A percentile compares a stretch with the other conserved stretches of the same genome.
phyloP scores from a whole-genome alignment of 163 green algal genomes.

The Chloroidium sp. region DNA sequence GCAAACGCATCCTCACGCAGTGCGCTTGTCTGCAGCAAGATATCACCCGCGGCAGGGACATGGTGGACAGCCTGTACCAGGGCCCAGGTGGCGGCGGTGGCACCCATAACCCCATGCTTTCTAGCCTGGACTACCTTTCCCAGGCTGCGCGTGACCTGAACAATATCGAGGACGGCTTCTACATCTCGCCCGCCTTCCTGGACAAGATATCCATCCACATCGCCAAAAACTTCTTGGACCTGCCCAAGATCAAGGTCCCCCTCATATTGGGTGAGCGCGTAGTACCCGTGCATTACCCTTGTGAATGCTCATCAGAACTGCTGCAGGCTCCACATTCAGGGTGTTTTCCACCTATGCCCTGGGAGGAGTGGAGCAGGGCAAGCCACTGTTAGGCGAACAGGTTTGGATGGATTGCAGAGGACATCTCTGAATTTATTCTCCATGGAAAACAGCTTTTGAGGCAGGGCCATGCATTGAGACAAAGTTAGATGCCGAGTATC shows the following conservation, averaged over 20 bases:
- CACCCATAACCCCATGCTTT: slow-evolving; percentile 88
- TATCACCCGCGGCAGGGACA: slow-evolving; percentile 81
- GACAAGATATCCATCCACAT: slow-evolving; percentile 97
- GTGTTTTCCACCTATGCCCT: too few species aligned
- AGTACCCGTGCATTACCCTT: not conserved
- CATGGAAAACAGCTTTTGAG: too few species aligned
- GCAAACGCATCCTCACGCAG: not conserved
- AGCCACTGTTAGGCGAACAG: too few species aligned
- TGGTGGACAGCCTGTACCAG: slow-evolving; percentile 95
- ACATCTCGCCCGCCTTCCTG: slow-evolving; percentile 97
- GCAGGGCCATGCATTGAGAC: too few species aligned
- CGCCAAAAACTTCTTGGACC: slow-evolving; percentile 98
- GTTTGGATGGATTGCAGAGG: too few species aligned
- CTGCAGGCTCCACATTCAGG: too few species aligned
- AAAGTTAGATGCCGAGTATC: too few species aligned
- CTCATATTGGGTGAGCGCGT: slow-evolving; percentile 16
- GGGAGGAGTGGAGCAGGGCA: too few species aligned
- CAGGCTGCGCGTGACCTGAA: slow-evolving; percentile 64
- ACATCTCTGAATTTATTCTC: too few species aligned
- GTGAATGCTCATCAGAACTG: too few species aligned
- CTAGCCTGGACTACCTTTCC: slow-evolving; percentile 81
- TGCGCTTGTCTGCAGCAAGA: slow-evolving; percentile 74
- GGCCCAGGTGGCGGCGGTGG: slow-evolving; percentile 53
- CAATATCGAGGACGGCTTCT: slow-evolving; percentile 94
- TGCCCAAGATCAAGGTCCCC: slow-evolving; percentile 95